Base-by-base conservation (phyloP, 163 green algal species). In the Scenedesmus sp. region DNA sequence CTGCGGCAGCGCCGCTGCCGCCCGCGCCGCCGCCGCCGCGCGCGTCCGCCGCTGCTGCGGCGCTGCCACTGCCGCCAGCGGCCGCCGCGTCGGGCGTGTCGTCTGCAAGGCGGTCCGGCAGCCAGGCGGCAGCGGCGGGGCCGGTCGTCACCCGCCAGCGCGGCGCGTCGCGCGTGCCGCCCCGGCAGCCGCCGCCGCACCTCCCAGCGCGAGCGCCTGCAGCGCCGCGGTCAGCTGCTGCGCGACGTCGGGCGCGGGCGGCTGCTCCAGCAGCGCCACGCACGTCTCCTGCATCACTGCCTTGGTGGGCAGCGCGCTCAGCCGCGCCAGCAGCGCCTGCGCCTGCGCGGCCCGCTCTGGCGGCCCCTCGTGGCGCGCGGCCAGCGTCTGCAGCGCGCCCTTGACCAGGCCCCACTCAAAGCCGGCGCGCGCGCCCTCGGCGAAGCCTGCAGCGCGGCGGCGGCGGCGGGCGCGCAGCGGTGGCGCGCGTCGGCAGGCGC, bases 371-470 rank as follows among this genome's bases (percentile, higher is more conserved):
- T 57, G 34, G 18, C 39, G 34, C 4, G 33, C 45, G 3, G n/a
- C 24, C 58, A 80, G 58, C 0, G 45, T 63, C 20, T 71, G 56
- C 62, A 80, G 53, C 1, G 71, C 58, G 13, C 57, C 58, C 47
- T 64, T 51, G 10, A 71, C 33, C 2, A 63, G 57, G 28, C 71
- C 71, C 51, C 51, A 80, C 58, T 80, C 71, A 71, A 72, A 80
- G 4, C 71, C 71, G 42, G 71, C 71, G 2, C 57, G 45, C 4
- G 71, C 71, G 7, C 71, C 71, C 39, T 80, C 58, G 6, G 44
- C 18, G 20, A 80, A 80, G 7, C 71, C 71, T 80, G 44, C 71
- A 64, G 22, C 17, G 31, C n/a, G 28, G 28, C 57, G 22, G 57
- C 57, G 42, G 54, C n/a, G 17, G 24, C 34, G 13, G 5, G 54